Evolutionary conservation across 176 grass and related monocot species (phyloP).

Genomic region (Saccharum spontaneum): DNA sequence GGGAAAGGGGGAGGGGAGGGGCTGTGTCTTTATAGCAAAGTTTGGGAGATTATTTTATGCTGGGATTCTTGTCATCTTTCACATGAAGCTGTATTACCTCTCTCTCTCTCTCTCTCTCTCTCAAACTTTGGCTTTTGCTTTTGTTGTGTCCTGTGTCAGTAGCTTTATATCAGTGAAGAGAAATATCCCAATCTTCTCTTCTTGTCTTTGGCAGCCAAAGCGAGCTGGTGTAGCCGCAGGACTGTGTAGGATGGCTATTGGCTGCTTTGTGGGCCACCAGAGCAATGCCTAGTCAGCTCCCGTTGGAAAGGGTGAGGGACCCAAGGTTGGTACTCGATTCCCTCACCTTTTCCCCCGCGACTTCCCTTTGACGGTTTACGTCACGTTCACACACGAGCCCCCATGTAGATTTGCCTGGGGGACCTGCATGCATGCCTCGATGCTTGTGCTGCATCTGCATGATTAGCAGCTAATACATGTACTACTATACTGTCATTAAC

Average conservation of each 20-base stretch:
- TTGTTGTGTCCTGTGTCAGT: slow-evolving; percentile 49
- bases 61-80: slow-evolving; percentile 58
- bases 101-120: neutral
- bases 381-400: slow-evolving; percentile 88
- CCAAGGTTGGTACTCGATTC: slow-evolving; percentile 67
- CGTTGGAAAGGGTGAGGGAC: slow-evolving; percentile 65
- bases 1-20: slow-evolving; percentile 49
- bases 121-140: slow-evolving; percentile 58
- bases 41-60: slow-evolving; percentile 34
- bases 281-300: slow-evolving; percentile 39
- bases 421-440: slow-evolving; percentile 33
- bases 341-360: slow-evolving; percentile 22
- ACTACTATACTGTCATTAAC: slow-evolving; percentile 29
- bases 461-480: slow-evolving; percentile 43
- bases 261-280: slow-evolving; percentile 43
- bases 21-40: slow-evolving; percentile 63
- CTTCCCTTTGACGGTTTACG: slow-evolving; percentile 73
- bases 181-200: slow-evolving; percentile 73
- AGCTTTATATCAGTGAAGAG: slow-evolving; percentile 57
- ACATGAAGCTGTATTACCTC: slow-evolving; percentile 46
- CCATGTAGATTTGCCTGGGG: slow-evolving; percentile 73
- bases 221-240: slow-evolving; percentile 25
- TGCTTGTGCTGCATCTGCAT: slow-evolving; percentile 34
- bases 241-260: slow-evolving; percentile 45
- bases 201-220: slow-evolving; percentile 65